Percentiles rank a stretch among this genome's conserved stretches.
Evolutionary conservation across 75 land plant genomes (phyloP).

Genomic region (Sequoia sempervirens): DNA sequence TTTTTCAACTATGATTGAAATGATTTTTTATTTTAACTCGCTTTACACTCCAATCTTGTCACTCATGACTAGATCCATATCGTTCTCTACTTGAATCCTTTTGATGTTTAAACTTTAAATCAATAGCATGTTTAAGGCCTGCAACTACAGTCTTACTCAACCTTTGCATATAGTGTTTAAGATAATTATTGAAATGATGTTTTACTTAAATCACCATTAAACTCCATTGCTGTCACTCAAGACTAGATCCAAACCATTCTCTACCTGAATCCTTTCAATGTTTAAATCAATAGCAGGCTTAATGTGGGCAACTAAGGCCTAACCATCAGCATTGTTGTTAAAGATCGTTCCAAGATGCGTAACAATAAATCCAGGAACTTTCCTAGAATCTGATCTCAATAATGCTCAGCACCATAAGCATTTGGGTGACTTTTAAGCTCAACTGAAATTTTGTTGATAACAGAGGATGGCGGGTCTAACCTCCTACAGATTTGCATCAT

Average conservation of each 20-base stretch:
- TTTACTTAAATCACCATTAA: not conserved
- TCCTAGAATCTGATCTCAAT: not conserved
- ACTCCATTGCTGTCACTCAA: not conserved
- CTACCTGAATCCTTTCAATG: not conserved
- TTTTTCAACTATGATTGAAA: too few species aligned
- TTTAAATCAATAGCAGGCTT: not conserved
- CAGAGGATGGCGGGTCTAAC: not conserved
- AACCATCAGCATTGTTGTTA: not conserved
- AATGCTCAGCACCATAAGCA: not conserved
- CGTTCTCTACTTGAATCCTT: not conserved
- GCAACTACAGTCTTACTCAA: not conserved
- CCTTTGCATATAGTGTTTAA: not conserved
- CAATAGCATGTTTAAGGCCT: not conserved
- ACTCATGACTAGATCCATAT: not conserved
- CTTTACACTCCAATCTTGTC: not conserved
- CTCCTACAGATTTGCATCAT: not conserved
- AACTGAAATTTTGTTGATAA: not conserved
- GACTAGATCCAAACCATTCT: not conserved
- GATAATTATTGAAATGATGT: not conserved
- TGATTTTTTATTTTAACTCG: not conserved
- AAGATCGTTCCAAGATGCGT: not conserved
- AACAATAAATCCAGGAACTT: not conserved
- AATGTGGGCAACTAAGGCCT: not conserved
- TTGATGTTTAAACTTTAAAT: too few species aligned
- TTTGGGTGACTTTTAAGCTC: not conserved